A percentile compares a stretch with the other conserved stretches of the same genome.
These are phyloP conservation scores for Austroboletus niveus DNA, from an alignment of 1,284 basidiomycete genomes.

Conservation along the genomic window DNA sequence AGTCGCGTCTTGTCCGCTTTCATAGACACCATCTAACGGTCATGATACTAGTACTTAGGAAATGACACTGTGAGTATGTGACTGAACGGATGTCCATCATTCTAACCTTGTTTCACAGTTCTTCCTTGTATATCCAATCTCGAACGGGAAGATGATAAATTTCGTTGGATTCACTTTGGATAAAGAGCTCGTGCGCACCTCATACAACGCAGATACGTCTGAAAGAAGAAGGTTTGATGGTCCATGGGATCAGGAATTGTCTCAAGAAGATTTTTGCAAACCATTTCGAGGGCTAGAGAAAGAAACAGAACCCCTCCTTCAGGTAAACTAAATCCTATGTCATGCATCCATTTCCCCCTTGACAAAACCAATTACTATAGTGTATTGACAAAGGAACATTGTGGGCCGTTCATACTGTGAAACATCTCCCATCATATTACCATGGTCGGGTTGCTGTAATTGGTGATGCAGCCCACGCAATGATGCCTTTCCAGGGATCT, in stretches of 20 bases:
- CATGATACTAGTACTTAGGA: constrained; percentile 20
- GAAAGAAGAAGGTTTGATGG: constrained; percentile 25
- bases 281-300: constrained; percentile 31
- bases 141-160: constrained; percentile 31
- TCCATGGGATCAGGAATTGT: constrained; percentile 31
- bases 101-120: constrained; percentile 16
- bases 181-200: constrained; percentile 26
- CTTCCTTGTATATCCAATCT: constrained; percentile 30
- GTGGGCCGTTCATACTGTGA: constrained; percentile 51
- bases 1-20: not conserved
- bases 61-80: constrained; percentile 24
- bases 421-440: constrained; percentile 39
- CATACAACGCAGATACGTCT: constrained; percentile 19
- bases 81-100: not conserved
- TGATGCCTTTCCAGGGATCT: constrained; percentile 53
- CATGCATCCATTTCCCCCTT: not conserved
- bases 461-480: constrained; percentile 59
- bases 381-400: constrained; percentile 38
- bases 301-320: constrained; percentile 25
- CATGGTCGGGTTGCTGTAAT: constrained; percentile 44
- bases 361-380: constrained; percentile 21
- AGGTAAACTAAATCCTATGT: constrained; percentile 11
- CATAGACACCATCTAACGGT: constrained; percentile 1
- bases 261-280: constrained; percentile 25
- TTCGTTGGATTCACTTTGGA: constrained; percentile 32